Evolutionary conservation across 106 monocot species (phyloP).

Genomic region (Phalaenopsis equestris): DNA sequence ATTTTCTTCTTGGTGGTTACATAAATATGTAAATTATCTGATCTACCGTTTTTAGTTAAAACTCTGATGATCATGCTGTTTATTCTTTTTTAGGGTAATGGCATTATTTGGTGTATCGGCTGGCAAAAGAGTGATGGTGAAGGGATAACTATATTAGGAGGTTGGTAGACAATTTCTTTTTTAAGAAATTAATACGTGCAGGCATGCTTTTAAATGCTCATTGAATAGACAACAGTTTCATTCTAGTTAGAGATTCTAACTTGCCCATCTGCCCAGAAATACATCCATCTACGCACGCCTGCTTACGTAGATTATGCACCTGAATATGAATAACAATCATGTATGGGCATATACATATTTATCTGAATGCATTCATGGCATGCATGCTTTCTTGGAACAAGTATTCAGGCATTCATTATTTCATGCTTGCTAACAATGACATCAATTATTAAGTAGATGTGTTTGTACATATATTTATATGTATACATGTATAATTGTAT

Average conservation of each 20-base stretch:
- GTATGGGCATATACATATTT: too few relatives aligned
- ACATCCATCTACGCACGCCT: neutral
- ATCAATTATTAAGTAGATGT: too few relatives aligned
- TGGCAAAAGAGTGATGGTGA: slow-evolving; percentile 83
- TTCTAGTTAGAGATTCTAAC: neutral
- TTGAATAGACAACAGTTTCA: neutral
- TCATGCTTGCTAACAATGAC: too few relatives aligned
- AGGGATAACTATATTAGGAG: slow-evolving; percentile 88
- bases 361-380: too few relatives aligned
- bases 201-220: neutral
- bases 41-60: neutral
- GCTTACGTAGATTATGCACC: too few relatives aligned
- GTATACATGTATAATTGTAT: too few relatives aligned
- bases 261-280: neutral
- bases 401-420: too few relatives aligned
- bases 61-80: neutral
- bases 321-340: too few relatives aligned
- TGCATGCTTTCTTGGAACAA: too few relatives aligned
- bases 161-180: slow-evolving; percentile 27
- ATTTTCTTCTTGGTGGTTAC: neutral
- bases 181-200: neutral
- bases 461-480: too few relatives aligned
- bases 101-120: slow-evolving; percentile 85
- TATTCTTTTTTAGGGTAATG: slow-evolving; percentile 48
- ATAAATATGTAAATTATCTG: too few relatives aligned